A percentile compares a stretch with the other conserved stretches of the same genome.
phyloP scores from a whole-genome alignment of 2,329 filamentous ascomycete genomes.

The Nothophoma quercina region DNA sequence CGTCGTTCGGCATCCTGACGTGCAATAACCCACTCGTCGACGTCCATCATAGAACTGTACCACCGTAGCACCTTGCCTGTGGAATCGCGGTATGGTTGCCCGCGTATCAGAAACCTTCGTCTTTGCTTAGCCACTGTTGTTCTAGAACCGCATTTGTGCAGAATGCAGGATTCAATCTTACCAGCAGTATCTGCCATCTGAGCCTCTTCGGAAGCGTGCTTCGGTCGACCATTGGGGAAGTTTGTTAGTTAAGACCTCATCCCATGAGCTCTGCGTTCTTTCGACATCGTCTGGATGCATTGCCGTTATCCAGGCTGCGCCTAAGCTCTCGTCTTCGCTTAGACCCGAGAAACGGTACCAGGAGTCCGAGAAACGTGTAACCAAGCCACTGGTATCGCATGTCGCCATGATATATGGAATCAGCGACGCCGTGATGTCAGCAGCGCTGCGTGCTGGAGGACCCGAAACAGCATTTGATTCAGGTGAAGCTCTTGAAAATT shows the following conservation, averaged over 20 bases:
- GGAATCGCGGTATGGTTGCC: conserved; percentile 9
- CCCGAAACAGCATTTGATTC: too few relatives aligned
- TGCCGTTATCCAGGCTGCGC: conserved; percentile 6
- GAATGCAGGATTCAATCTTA: too few relatives aligned
- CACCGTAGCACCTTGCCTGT: conserved; percentile 10
- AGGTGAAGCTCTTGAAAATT: background rate
- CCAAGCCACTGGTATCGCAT: conserved; percentile 10
- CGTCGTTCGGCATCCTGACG: conserved; percentile 12
- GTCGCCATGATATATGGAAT: conserved; percentile 14
- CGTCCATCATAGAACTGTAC: conserved; percentile 21
- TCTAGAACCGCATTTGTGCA: too few relatives aligned
- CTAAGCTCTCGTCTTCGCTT: conserved; percentile 13
- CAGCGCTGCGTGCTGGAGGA: background rate
- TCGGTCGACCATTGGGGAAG: conserved; percentile 13
- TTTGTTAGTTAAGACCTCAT: conserved; percentile 2
- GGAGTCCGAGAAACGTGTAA: conserved; percentile 4
- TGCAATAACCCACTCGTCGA: conserved; percentile 16
- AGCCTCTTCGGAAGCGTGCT: conserved; percentile 8
- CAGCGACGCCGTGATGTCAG: conserved; percentile 3
- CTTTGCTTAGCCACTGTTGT: too few relatives aligned
- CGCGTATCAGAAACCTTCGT: conserved; percentile 18
- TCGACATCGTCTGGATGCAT: conserved; percentile 11
- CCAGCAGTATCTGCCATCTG: conserved; percentile 4
- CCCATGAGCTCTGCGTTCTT: background rate
- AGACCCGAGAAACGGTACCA: conserved; percentile 17